These are phyloP conservation scores for Penicillium mononematosum DNA, from an alignment of 495 filamentous ascomycete species.

Conservation along the genomic window DNA sequence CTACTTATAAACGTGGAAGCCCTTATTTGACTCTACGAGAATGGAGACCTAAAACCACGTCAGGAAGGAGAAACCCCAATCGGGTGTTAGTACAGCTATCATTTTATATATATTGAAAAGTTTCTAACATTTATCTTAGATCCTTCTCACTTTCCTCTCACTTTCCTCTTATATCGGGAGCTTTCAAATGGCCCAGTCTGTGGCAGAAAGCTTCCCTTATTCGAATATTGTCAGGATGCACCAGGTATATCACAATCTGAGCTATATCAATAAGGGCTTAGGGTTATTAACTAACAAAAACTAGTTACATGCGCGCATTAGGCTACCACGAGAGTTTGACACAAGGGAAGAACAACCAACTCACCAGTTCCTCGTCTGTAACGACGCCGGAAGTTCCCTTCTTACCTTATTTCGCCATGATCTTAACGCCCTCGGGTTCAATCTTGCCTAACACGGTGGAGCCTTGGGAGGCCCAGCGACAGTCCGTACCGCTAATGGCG, in stretches of 20 bases:
- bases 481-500: not conserved
- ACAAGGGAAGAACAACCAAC: not conserved
- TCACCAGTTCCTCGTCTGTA: slow-evolving; percentile 2
- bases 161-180: too few relatives aligned
- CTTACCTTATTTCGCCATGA: not conserved
- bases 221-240: not conserved
- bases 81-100: too few relatives aligned
- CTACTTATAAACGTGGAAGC: slow-evolving; percentile 1
- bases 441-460: not conserved
- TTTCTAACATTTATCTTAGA: too few relatives aligned
- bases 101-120: too few relatives aligned
- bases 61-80: too few relatives aligned
- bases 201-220: not conserved
- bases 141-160: too few relatives aligned
- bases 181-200: not conserved
- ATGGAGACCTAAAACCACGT: too few relatives aligned
- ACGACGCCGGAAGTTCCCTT: slow-evolving; percentile 2
- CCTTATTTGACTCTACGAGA: not conserved
- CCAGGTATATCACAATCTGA: not conserved
- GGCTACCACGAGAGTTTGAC: not conserved
- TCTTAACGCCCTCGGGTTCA: not conserved
- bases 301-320: not conserved
- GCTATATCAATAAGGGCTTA: not conserved
- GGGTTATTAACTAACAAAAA: not conserved
- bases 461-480: not conserved